These are phyloP conservation scores for Cyphellophora europaea DNA, from an alignment of 2,329 filamentous ascomycete species.

Conservation along the genomic window DNA sequence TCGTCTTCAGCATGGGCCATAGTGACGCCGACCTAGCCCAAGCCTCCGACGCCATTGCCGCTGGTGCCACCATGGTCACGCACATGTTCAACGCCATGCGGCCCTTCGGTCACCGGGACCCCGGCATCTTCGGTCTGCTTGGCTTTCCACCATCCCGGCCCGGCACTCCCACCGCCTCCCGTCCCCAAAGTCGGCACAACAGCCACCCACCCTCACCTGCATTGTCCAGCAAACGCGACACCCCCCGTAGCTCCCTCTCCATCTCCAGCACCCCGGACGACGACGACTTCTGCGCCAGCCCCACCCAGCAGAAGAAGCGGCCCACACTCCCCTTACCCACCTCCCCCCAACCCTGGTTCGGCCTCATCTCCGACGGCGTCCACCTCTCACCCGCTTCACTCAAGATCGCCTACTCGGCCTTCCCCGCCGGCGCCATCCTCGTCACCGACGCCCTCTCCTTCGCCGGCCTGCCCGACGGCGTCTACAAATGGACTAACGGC, in stretches of 20 bases:
- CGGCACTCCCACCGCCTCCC: slow-evolving; percentile 14
- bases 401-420: slow-evolving; percentile 80
- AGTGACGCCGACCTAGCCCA: slow-evolving; percentile 81
- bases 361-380: slow-evolving; percentile 82
- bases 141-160: slow-evolving; percentile 47
- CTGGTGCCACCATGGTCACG: slow-evolving; percentile 80
- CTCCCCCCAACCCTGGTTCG: slow-evolving; percentile 58
- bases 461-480: slow-evolving; percentile 72
- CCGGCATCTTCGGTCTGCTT: slow-evolving; percentile 78
- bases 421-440: slow-evolving; percentile 75
- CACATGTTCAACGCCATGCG: slow-evolving; percentile 93
- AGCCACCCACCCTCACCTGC: slow-evolving; percentile 7
- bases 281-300: slow-evolving; percentile 4
- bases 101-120: slow-evolving; percentile 81
- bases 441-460: slow-evolving; percentile 91
- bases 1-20: slow-evolving; percentile 75
- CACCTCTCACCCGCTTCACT: slow-evolving; percentile 82
- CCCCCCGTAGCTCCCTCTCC: slow-evolving; percentile 14
- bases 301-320: not conserved
- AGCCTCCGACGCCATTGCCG: slow-evolving; percentile 59
- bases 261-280: slow-evolving; percentile 14
- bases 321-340: slow-evolving; percentile 22
- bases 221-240: slow-evolving; percentile 10
- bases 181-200: slow-evolving; percentile 7
- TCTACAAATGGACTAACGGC: slow-evolving; percentile 76